Base-by-base conservation (phyloP, 106 monocot genomes). In the Acanthochlamys bracteata region DNA sequence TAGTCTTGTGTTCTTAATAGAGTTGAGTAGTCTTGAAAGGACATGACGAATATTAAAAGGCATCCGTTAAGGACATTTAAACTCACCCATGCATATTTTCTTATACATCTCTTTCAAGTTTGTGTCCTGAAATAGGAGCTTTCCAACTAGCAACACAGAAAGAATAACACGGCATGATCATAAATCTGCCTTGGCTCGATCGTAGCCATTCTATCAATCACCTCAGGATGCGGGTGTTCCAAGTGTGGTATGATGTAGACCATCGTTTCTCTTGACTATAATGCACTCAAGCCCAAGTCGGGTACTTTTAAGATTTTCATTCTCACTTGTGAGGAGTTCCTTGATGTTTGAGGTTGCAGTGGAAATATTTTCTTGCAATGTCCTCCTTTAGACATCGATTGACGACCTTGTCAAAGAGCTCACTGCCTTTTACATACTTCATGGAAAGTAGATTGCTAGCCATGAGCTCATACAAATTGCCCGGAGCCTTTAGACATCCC, bases 401-500 rank as follows among this genome's bases (percentile, higher is more conserved):
- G 7, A 80, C 76, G 0, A 88, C 69, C 76, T 75, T 82, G 65
- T 45, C 49, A 76, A 86, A 86, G 25, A 86, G 82, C 79, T 86
- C 86, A 10, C 82, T 82, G 9, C 86, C 86, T 20, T 63, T 59
- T n/a, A 82, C 82, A 8, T 70, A 82, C 75, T 86, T 82, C 86
- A 86, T 86, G 53, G 60, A 39, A 86, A 86, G 65, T 86, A 86
- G 58, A 83, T 86, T 86, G 76, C 69, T 85, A n/a, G 85, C 85
- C 86, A 86, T 86, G 62, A 86, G 82, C 71, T 86, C 86, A 13
- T 86, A 67, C 27, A 86, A 82, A n/a, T n/a, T n/a, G n/a, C n/a
- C n/a, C n/a, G n/a, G n/a, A n/a, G n/a, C n/a, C n/a, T n/a, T n/a
- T n/a, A n/a, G n/a, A n/a, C n/a, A n/a, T n/a, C n/a, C n/a, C n/a